These are phyloP conservation scores for Alternaria angustiovoidea DNA, from an alignment of 2,329 filamentous ascomycete species.

Conservation along the genomic window DNA sequence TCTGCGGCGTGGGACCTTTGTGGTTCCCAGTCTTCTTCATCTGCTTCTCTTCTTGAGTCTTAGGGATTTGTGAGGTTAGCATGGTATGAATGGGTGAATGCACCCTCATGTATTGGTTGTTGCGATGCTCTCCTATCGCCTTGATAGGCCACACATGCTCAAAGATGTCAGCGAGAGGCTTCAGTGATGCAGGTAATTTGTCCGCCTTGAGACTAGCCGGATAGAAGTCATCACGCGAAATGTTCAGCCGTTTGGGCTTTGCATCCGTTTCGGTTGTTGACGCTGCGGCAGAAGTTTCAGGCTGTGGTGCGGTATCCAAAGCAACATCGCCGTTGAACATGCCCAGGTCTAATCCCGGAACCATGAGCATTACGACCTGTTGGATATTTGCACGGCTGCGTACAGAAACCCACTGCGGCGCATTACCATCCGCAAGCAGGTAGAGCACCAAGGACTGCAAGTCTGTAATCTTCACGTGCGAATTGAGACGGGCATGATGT, in stretches of 20 bases:
- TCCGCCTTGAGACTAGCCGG: slow-evolving; percentile 54
- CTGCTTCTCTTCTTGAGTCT: slow-evolving; percentile 71
- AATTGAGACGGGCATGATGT: slow-evolving; percentile 61
- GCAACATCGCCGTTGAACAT: slow-evolving; percentile 75
- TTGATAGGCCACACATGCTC: slow-evolving; percentile 87
- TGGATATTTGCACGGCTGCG: slow-evolving; percentile 63
- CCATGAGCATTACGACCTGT: slow-evolving; percentile 89
- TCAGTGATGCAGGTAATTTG: slow-evolving; percentile 53
- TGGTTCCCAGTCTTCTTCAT: slow-evolving; percentile 54
- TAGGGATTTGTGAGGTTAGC: slow-evolving; percentile 76
- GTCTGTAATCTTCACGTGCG: slow-evolving; percentile 65
- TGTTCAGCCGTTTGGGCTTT: slow-evolving; percentile 40
- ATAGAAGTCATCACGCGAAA: slow-evolving; percentile 61
- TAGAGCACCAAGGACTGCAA: slow-evolving; percentile 67
- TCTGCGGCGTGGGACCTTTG: slow-evolving; percentile 65
- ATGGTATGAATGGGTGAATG: slow-evolving; percentile 89
- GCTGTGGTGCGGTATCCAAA: slow-evolving; percentile 20
- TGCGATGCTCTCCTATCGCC: slow-evolving; percentile 83
- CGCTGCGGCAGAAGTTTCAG: slow-evolving; percentile 6
- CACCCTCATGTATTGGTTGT: slow-evolving; percentile 68
- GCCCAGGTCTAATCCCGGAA: slow-evolving; percentile 86
- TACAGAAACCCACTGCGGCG: slow-evolving; percentile 70
- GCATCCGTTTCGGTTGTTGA: slow-evolving; percentile 14
- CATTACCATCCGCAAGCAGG: slow-evolving; percentile 65
- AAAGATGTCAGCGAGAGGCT: slow-evolving; percentile 82